Evolutionary conservation across 1,284 basidiomycete genomes (phyloP).

Genomic region (Microstroma glucosiphilum): DNA sequence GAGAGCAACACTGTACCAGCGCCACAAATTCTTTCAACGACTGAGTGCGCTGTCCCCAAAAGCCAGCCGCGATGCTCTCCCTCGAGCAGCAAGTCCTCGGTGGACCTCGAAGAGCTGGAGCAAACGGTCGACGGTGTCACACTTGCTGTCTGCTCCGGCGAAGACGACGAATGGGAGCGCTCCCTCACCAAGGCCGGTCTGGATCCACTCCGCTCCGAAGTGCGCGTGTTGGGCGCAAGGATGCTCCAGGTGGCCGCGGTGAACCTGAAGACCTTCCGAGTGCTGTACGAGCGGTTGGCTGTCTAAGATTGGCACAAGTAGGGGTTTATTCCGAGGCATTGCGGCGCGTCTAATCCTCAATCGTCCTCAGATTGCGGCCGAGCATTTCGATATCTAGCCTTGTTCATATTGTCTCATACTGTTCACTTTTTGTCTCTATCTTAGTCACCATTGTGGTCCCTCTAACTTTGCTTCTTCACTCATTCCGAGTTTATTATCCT

Average conservation of each 20-base stretch:
- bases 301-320: too few relatives aligned
- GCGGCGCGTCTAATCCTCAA: too few relatives aligned
- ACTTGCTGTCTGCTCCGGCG: background rate
- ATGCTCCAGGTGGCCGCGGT: background rate
- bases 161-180: background rate
- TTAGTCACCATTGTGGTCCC: too few relatives aligned
- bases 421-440: too few relatives aligned
- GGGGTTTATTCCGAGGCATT: too few relatives aligned
- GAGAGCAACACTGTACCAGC: background rate
- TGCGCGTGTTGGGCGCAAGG: background rate
- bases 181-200: background rate
- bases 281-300: background rate
- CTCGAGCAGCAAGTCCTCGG: background rate
- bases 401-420: too few relatives aligned
- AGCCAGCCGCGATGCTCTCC: background rate
- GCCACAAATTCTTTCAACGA: background rate
- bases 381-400: too few relatives aligned
- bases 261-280: background rate
- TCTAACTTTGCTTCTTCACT: too few relatives aligned
- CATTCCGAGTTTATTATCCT: too few relatives aligned
- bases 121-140: background rate
- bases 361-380: too few relatives aligned
- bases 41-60: background rate
- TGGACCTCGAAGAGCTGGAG: background rate
- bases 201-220: background rate